Percentiles rank a stretch among this genome's conserved stretches.
These are phyloP conservation scores for Pseudocercospora crystallina DNA, from an alignment of 2,329 filamentous ascomycete genomes.

Conservation along the genomic window DNA sequence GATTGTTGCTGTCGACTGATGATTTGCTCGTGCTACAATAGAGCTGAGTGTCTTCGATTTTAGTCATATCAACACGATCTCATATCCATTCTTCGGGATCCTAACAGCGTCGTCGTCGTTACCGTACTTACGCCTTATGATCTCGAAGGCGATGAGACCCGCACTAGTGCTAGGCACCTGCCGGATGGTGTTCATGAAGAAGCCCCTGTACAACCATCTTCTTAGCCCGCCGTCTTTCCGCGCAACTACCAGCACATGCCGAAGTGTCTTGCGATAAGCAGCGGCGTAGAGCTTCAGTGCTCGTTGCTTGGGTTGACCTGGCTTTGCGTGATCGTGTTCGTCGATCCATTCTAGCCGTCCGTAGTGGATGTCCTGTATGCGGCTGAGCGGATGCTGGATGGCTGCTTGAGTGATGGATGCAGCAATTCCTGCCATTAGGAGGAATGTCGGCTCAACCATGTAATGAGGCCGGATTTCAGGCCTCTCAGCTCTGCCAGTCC, in stretches of 20 bases:
- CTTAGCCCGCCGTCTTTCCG: constrained; percentile 57
- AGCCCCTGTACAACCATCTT: constrained; percentile 68
- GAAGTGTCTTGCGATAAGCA: constrained; percentile 68
- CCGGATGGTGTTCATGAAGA: constrained; percentile 69
- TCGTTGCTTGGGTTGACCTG: constrained; percentile 42
- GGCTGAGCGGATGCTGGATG: constrained; percentile 68
- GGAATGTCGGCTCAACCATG: constrained; percentile 69
- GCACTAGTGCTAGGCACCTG: constrained; percentile 77
- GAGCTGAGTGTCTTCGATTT: too few relatives aligned
- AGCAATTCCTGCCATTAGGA: constrained; percentile 66
- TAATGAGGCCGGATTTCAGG: constrained; percentile 71
- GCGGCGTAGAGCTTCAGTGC: constrained; percentile 67
- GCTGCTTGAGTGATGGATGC: constrained; percentile 69
- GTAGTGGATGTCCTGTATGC: constrained; percentile 72
- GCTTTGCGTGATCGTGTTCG: constrained; percentile 47
- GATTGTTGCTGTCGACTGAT: too few relatives aligned
- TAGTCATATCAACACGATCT: constrained; percentile 64
- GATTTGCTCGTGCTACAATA: too few relatives aligned
- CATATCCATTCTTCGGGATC: constrained; percentile 68
- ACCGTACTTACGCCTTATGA: constrained; percentile 72
- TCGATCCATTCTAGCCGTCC: constrained; percentile 72
- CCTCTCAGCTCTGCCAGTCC: constrained; percentile 24
- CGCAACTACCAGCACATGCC: constrained; percentile 60
- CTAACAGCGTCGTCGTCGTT: constrained; percentile 60
- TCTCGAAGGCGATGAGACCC: constrained; percentile 74